Evolutionary conservation across 441 rosid species (phyloP).

Genomic region (Viola pubescens): DNA sequence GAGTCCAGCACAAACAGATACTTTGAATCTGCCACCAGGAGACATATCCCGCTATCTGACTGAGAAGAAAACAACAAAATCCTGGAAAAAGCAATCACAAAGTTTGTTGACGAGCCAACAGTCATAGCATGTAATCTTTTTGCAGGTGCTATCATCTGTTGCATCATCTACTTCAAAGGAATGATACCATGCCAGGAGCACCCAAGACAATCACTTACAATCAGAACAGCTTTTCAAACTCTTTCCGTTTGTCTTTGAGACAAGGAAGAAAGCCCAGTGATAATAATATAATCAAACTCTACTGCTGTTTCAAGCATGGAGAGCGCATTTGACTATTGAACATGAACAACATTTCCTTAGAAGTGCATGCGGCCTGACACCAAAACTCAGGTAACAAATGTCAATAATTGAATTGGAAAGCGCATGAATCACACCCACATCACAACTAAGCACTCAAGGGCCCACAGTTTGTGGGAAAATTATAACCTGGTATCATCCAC

Average conservation of each 20-base stretch:
- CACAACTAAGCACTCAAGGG: neutral
- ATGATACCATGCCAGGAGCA: neutral
- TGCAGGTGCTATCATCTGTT: neutral
- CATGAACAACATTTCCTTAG: neutral
- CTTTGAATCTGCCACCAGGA: neutral
- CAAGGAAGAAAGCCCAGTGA: neutral
- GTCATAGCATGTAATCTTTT: neutral
- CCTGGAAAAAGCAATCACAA: neutral
- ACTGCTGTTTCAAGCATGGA: neutral
- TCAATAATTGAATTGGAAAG: neutral
- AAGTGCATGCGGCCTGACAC: neutral
- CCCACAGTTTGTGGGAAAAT: neutral
- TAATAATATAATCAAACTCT: neutral
- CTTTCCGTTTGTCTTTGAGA: neutral
- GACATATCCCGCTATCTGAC: neutral
- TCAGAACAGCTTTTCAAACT: conserved; percentile 1
- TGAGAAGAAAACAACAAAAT: neutral
- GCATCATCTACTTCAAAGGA: conserved; percentile 1
- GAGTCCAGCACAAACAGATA: neutral
- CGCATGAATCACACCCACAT: neutral
- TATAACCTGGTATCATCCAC: neutral
- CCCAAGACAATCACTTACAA: neutral
- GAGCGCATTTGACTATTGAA: neutral
- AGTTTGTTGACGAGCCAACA: neutral
- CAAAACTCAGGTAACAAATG: neutral